Conservation (phyloP, 148 eudicot genomes). For the Fagopyrum homotropicum region DNA sequence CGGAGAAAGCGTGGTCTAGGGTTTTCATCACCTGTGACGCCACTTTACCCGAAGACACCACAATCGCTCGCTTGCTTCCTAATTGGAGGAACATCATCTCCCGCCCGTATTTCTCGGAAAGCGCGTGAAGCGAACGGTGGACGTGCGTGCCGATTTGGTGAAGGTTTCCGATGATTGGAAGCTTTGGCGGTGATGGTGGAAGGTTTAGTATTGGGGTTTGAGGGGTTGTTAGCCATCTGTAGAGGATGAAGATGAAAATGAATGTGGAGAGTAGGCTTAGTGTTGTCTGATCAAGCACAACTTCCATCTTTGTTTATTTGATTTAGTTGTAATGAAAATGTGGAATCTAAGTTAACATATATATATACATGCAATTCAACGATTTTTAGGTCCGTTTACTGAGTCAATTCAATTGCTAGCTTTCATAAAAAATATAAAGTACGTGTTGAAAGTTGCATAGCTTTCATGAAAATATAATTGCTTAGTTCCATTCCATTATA, state of each 20-base stretch:
- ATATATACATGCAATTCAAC: too few species aligned
- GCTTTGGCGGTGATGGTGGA: constrained; percentile 33
- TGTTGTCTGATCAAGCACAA: background rate
- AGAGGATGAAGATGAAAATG: constrained; percentile 5
- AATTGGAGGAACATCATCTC: constrained; percentile 33
- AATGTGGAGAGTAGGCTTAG: background rate
- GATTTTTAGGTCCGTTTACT: too few species aligned
- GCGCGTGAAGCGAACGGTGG: constrained; percentile 24
- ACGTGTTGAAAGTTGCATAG: too few species aligned
- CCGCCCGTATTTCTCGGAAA: constrained; percentile 22
- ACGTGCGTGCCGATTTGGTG: constrained; percentile 29
- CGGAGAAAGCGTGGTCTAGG: constrained; percentile 34
- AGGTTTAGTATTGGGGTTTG: constrained; percentile 5
- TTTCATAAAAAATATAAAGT: too few species aligned
- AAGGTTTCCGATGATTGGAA: constrained; percentile 34
- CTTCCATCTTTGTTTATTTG: background rate
- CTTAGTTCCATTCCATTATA: too few species aligned
- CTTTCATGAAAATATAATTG: too few species aligned
- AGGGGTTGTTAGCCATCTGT: constrained; percentile 14
- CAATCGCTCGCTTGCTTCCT: constrained; percentile 30
- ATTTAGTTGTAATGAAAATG: too few species aligned
- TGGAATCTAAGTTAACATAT: too few species aligned
- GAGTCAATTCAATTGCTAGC: too few species aligned
- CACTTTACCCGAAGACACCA: constrained; percentile 42
- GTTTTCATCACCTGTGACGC: constrained; percentile 50